phyloP scores from a whole-genome alignment of 805 yeast genomes.

The Myxozyma melibiosi region DNA sequence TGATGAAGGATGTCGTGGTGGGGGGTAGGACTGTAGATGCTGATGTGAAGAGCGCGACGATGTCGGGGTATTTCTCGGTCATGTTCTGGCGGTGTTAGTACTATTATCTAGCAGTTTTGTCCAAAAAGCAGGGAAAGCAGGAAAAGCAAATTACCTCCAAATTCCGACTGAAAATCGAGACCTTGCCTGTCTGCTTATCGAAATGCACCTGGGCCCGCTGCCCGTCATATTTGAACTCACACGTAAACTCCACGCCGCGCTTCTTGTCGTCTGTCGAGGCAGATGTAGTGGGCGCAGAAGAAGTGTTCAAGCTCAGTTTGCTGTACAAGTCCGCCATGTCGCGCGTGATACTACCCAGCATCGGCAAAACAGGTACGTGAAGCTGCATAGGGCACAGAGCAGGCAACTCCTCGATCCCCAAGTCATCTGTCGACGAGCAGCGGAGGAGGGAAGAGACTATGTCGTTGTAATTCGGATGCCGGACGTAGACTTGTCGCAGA shows the following conservation, averaged over 20 bases:
- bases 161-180: slow-evolving; percentile 35
- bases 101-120: neutral
- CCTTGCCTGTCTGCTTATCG: slow-evolving; percentile 16
- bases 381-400: slow-evolving; percentile 30
- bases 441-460: slow-evolving; percentile 18
- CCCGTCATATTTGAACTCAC: slow-evolving; percentile 38
- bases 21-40: neutral
- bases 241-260: slow-evolving; percentile 28
- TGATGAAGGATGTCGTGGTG: slow-evolving; percentile 28
- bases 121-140: neutral
- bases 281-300: no score
- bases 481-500: slow-evolving; percentile 33
- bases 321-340: slow-evolving; percentile 33
- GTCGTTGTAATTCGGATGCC: slow-evolving; percentile 34
- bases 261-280: neutral
- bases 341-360: slow-evolving; percentile 38
- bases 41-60: slow-evolving; percentile 5
- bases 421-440: no score
- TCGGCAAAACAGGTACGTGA: slow-evolving; percentile 35
- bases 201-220: slow-evolving; percentile 37
- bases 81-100: slow-evolving; percentile 12
- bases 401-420: slow-evolving; percentile 5
- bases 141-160: slow-evolving; percentile 23
- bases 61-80: slow-evolving; percentile 37
- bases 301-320: neutral